Conservation (phyloP, 1,284 basidiomycete genomes). For the Ceratobasidium sp. region DNA sequence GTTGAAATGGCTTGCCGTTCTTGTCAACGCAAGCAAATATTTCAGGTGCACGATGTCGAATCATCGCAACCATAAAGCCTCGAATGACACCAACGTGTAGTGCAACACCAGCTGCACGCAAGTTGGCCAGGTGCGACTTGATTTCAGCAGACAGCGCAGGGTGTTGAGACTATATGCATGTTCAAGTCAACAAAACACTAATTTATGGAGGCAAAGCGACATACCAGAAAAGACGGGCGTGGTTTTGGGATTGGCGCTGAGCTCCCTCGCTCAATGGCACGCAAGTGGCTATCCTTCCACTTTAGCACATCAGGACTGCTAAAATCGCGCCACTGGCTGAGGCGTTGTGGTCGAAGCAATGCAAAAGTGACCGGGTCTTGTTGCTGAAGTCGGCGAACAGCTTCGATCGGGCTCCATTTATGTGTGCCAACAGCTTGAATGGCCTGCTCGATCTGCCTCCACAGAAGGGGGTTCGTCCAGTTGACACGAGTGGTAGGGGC, state of each 20-base stretch:
- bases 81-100: not conserved
- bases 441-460: too few species aligned
- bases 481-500: too few species aligned
- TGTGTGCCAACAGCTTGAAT: too few species aligned
- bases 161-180: not conserved
- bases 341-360: not conserved
- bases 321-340: constrained; percentile 4
- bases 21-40: not conserved
- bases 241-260: too few species aligned
- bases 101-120: not conserved
- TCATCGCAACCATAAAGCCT: not conserved
- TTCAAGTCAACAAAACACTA: not conserved
- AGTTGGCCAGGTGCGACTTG: not conserved
- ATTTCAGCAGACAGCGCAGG: not conserved
- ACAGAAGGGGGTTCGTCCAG: too few species aligned
- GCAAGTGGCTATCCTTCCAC: not conserved
- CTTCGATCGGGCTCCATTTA: not conserved
- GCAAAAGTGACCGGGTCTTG: not conserved
- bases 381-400: not conserved
- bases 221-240: not conserved
- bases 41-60: not conserved
- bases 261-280: not conserved
- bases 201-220: not conserved
- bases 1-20: not conserved
- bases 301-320: not conserved